A percentile compares a stretch with the other conserved stretches of the same genome.
These are phyloP conservation scores for Nakataea oryzae DNA, from an alignment of 2,329 filamentous ascomycete genomes.

Conservation along the genomic window DNA sequence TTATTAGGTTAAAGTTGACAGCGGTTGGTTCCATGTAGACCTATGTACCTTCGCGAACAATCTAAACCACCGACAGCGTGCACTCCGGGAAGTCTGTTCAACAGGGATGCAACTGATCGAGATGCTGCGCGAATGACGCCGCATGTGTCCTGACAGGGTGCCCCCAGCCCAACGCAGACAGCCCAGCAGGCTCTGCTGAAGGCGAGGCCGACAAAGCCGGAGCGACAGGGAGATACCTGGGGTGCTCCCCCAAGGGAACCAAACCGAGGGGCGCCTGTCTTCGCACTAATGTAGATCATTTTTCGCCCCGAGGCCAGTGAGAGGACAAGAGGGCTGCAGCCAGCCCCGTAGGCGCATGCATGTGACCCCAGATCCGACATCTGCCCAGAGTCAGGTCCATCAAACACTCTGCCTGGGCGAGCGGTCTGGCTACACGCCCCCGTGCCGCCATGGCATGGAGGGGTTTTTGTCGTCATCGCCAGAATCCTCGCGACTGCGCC, in stretches of 20 bases:
- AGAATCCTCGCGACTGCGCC: not conserved
- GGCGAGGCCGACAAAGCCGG: no score
- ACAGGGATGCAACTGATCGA: not conserved
- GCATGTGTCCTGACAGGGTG: not conserved
- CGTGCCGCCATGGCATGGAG: not conserved
- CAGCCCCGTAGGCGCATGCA: not conserved
- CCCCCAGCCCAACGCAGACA: not conserved
- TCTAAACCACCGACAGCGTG: not conserved
- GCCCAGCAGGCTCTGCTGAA: not conserved
- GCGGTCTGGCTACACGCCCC: not conserved
- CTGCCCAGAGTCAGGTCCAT: not conserved
- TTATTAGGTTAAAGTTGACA: not conserved
- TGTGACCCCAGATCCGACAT: not conserved
- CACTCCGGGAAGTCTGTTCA: not conserved
- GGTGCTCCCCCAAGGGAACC: not conserved
- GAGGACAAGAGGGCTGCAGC: not conserved
- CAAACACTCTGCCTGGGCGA: no score
- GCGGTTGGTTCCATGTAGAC: not conserved
- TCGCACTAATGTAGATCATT: not conserved
- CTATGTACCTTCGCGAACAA: not conserved
- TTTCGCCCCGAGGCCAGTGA: not conserved
- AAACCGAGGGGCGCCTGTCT: not conserved
- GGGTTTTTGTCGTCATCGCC: not conserved
- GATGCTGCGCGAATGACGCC: not conserved
- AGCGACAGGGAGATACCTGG: no score